These are phyloP conservation scores for Parasarocladium wereldwijsianum DNA, from an alignment of 2,329 filamentous ascomycete species.

Conservation along the genomic window DNA sequence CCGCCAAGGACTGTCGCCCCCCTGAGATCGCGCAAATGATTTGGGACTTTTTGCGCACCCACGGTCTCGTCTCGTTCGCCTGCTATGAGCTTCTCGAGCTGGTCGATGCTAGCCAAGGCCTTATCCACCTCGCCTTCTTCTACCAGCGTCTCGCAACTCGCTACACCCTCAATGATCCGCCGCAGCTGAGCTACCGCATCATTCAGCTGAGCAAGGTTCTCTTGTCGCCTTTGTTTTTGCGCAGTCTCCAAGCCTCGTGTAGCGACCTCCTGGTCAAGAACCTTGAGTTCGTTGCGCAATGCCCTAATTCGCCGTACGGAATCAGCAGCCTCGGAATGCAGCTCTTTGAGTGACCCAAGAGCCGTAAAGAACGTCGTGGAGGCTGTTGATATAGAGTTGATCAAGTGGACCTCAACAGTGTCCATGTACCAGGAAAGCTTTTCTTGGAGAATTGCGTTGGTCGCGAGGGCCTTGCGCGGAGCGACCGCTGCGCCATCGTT, in stretches of 20 bases:
- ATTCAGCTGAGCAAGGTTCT: slow-evolving; percentile 72
- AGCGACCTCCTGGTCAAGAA: slow-evolving; percentile 77
- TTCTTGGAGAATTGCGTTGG: slow-evolving; percentile 93
- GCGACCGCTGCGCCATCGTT: slow-evolving; percentile 42
- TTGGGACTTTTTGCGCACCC: slow-evolving; percentile 8
- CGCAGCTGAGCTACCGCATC: slow-evolving; percentile 74
- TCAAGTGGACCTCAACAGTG: slow-evolving; percentile 92
- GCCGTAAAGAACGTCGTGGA: slow-evolving; percentile 95
- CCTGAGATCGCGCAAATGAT: slow-evolving; percentile 51
- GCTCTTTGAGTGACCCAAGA: slow-evolving; percentile 73
- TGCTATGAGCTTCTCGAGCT: slow-evolving; percentile 64
- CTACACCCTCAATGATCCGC: slow-evolving; percentile 60
- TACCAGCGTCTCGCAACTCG: slow-evolving; percentile 64
- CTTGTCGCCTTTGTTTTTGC: slow-evolving; percentile 63
- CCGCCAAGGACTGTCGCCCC: slow-evolving; percentile 67
- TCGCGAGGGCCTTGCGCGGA: slow-evolving; percentile 76
- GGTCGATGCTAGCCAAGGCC: slow-evolving; percentile 64
- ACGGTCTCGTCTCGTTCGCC: slow-evolving; percentile 41
- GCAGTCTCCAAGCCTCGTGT: slow-evolving; percentile 74
- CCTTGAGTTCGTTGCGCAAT: slow-evolving; percentile 63
- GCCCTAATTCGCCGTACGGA: slow-evolving; percentile 78
- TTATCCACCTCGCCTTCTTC: slow-evolving; percentile 72
- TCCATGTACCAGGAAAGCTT: slow-evolving; percentile 99
- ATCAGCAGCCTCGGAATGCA: slow-evolving; percentile 83
- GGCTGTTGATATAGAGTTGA: slow-evolving; percentile 88